Base-by-base conservation (phyloP, 2,329 filamentous ascomycete genomes). In the Nemania serpens region DNA sequence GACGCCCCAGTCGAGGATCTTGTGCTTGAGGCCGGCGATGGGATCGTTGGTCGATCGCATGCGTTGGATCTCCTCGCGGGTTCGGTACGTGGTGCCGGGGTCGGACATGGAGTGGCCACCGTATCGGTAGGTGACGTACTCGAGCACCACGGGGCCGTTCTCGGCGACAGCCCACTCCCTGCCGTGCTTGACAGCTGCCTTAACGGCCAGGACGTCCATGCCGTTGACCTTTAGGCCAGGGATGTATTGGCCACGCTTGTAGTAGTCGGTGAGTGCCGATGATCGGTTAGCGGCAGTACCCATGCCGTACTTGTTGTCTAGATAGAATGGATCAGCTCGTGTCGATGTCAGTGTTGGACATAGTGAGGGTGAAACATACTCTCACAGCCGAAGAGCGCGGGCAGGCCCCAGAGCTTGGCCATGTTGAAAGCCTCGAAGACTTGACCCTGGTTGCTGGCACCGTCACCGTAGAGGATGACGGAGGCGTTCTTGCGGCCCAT, bases 251-350 rank as follows among this genome's bases (percentile, higher is more conserved):
- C 95, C 95, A 81, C 95, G 94, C 89, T 98, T 98, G 88, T 99
- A 98, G 89, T 99, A 99, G 79, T 99, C 95, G 78, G 95, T 98
- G 76, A 97, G 82, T 72, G 95, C 95, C 63, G 95, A 94, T 64
- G 95, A 93, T 74, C 95, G 93, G 80, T 90, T 89, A 70, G 95
- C 94, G 64, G 95, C 91, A 66, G 95, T 99, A 81, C 95, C 95
- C 95, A 99, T 99, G 79, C 95, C 95, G 78, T 99, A 99, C 82
- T 99, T 99, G 90, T 99, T 99, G 88, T 99, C 93, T 97, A 58
- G 17, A 33, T 36, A 47, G 37, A 15, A 53, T 9, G 5, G 36
- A 66, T 78, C 67, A 77, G 73, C 45, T 64, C 20, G 43, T 42
- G 29, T 47, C 56, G 45, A 50, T 17, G 20, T 29, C 18, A 37